A percentile compares a stretch with the other conserved stretches of the same genome.
Conservation (phyloP, 805 yeast species). For the Candida peoriensis region DNA sequence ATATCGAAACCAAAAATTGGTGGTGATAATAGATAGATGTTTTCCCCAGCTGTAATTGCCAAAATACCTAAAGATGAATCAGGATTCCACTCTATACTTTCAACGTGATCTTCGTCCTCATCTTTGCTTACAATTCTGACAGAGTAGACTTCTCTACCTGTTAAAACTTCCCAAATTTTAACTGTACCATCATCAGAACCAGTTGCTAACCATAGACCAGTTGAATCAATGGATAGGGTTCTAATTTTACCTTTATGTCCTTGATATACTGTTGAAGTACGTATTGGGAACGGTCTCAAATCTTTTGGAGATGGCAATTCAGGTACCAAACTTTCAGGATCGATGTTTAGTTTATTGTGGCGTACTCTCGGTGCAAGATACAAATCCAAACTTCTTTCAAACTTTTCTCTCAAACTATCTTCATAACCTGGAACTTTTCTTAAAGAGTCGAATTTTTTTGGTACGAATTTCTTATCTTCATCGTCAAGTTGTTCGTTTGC, state of each 20-base stretch:
- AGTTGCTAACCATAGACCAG: slow-evolving; percentile 93
- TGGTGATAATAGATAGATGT: slow-evolving; percentile 74
- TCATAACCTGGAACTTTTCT: slow-evolving; percentile 93
- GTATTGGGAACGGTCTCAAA: slow-evolving; percentile 92
- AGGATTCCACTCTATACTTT: slow-evolving; percentile 88
- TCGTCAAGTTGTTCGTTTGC: slow-evolving; percentile 79
- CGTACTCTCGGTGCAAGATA: slow-evolving; percentile 96
- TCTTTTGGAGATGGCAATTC: slow-evolving; percentile 96
- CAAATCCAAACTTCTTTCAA: slow-evolving; percentile 90
- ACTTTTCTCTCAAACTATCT: slow-evolving; percentile 80
- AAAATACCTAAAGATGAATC: slow-evolving; percentile 65
- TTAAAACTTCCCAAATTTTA: slow-evolving; percentile 92
- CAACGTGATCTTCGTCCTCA: slow-evolving; percentile 73
- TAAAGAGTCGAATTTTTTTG: slow-evolving; percentile 74
- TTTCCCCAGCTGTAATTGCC: slow-evolving; percentile 81
- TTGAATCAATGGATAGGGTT: slow-evolving; percentile 77
- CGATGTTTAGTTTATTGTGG: slow-evolving; percentile 83
- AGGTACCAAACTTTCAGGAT: slow-evolving; percentile 93
- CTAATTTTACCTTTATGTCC: slow-evolving; percentile 87
- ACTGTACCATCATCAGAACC: slow-evolving; percentile 97
- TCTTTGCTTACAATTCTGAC: slow-evolving; percentile 37
- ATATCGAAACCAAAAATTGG: slow-evolving; percentile 86
- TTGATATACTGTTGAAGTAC: slow-evolving; percentile 72
- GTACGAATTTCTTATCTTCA: slow-evolving; percentile 63
- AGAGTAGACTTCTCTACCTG: slow-evolving; percentile 89